phyloP scores from a whole-genome alignment of 495 filamentous ascomycete genomes.

The Penicillium manginii region DNA sequence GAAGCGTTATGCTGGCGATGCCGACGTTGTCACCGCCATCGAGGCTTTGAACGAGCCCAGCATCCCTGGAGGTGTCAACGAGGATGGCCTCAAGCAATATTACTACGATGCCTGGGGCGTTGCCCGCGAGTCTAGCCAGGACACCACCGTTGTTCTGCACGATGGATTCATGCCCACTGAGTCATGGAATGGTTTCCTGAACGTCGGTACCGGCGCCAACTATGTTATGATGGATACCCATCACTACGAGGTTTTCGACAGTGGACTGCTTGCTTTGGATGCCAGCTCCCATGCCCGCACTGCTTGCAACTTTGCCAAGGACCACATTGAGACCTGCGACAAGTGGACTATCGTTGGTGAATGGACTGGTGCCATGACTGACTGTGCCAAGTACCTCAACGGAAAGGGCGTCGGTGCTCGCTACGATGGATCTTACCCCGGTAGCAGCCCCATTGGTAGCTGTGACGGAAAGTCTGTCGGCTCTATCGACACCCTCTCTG shows the following conservation, averaged over 20 bases:
- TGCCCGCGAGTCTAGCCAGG: slow-evolving; percentile 50
- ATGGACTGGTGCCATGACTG: slow-evolving; percentile 70
- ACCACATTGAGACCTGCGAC: slow-evolving; percentile 57
- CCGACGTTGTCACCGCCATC: slow-evolving; percentile 70
- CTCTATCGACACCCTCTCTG: slow-evolving; percentile 53
- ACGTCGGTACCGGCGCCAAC: slow-evolving; percentile 49
- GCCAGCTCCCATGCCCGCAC: slow-evolving; percentile 52
- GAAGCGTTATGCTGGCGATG: slow-evolving; percentile 59
- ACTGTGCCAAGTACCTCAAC: slow-evolving; percentile 75
- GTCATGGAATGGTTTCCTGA: slow-evolving; percentile 76
- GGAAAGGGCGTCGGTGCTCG: slow-evolving; percentile 69
- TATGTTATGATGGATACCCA: slow-evolving; percentile 72
- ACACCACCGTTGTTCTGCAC: slow-evolving; percentile 64
- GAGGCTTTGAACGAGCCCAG: slow-evolving; percentile 75
- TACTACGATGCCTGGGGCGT: slow-evolving; percentile 65
- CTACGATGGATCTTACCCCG: slow-evolving; percentile 66
- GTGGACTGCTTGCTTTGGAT: slow-evolving; percentile 53
- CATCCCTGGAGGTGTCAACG: slow-evolving; percentile 56
- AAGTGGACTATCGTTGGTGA: slow-evolving; percentile 77
- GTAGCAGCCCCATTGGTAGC: slow-evolving; percentile 52
- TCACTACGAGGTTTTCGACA: slow-evolving; percentile 71
- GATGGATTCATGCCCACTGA: slow-evolving; percentile 69
- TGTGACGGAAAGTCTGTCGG: slow-evolving; percentile 64
- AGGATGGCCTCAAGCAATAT: slow-evolving; percentile 59
- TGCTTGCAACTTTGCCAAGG: slow-evolving; percentile 52